Evolutionary conservation across 2,329 filamentous ascomycete species (phyloP), one percentile per base, ranked within the genome.

Genomic region (Clarireedia monteithiana): DNA sequence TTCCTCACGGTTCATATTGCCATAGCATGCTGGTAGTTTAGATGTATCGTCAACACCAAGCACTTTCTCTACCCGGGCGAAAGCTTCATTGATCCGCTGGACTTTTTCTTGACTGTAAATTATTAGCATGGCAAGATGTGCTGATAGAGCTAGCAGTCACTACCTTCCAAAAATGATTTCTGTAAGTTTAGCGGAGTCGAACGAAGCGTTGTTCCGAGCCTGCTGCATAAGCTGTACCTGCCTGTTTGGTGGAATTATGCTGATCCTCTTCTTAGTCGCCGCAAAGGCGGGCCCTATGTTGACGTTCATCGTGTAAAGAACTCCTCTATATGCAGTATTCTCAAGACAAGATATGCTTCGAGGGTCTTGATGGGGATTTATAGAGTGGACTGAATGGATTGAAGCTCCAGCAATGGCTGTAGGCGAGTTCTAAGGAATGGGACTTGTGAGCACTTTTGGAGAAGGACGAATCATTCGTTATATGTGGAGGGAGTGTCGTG

Each of bases 11-110:
- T 50, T 51, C 34, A 51, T 50, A 20, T 55, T 52, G 17, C 42
- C 17, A 46, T 62, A 62, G 6, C 26, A 40, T 2, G n/a, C 14
- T 24, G 60, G 60, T 15, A 62, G 53, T 20, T 57, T 59, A 9
- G 53, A 53, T 6, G 36, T 57, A 40, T 60, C 53, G 20, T 48
- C 20, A 9, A 48, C 50, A 7, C 51, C 56, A 9, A 60, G 51
- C n/a, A 36, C 44, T 15, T 51, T 57, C 45, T 59, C 58, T n/a
- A 61, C 46, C 1, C 60, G 53, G 2, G 38, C 39, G 34, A 60
- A 60, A 12, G 58, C 59, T 44, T 53, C 45, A 17, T 53, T 42
- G n/a, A 42, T 42, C 7, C 3, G 10, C 39, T 42, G 39, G 15
- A 42, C 39, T 10, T 42, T 20, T 42, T 42, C 39, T 42, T 3